Percentiles rank a stretch among this genome's conserved stretches.
Conservation (phyloP, 2,329 filamentous ascomycete genomes). For the Monosporascus sp. region DNA sequence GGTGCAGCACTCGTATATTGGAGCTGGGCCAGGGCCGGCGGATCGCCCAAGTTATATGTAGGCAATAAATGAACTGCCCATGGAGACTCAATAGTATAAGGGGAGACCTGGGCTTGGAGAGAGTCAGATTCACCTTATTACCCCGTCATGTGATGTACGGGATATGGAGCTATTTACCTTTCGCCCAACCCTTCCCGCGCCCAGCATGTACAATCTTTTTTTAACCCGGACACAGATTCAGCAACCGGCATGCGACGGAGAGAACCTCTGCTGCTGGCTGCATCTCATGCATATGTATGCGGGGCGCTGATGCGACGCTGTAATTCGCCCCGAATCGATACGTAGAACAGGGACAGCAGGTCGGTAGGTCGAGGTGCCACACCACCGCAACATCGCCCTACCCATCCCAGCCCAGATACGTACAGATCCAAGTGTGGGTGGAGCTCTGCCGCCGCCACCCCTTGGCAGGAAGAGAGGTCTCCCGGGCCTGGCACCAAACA, state of each 20-base stretch:
- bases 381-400: constrained; percentile 4
- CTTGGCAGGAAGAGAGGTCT: neutral
- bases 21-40: no score
- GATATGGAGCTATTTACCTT: no score
- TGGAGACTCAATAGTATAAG: no score
- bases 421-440: constrained; percentile 9
- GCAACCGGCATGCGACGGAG: neutral
- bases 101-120: no score
- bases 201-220: neutral
- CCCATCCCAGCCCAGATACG: neutral
- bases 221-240: neutral
- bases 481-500: neutral
- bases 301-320: constrained; percentile 19
- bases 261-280: constrained; percentile 8
- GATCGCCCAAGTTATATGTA: neutral
- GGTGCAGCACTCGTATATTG: no score
- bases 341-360: constrained; percentile 2
- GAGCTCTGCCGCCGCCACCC: constrained; percentile 1
- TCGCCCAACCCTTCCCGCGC: no score
- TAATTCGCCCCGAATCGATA: constrained; percentile 18
- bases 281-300: constrained; percentile 31
- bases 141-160: no score
- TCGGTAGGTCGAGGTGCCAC: constrained; percentile 22
- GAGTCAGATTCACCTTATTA: neutral
- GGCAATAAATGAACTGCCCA: neutral